Conservation (phyloP, 805 yeast genomes). For the Zygosaccharomyces siamensis region DNA sequence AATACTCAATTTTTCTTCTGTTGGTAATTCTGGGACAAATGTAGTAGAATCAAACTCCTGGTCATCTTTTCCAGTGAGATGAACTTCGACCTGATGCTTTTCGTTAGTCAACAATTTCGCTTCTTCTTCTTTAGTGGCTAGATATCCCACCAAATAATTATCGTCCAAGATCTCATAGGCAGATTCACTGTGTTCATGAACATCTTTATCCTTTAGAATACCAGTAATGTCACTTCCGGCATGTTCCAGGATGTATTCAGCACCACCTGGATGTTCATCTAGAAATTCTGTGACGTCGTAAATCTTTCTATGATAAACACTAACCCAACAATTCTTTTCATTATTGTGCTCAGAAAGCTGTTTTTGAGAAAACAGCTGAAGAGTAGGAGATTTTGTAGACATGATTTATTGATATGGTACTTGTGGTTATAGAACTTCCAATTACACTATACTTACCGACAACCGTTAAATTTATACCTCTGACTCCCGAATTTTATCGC, state of each 20-base stretch:
- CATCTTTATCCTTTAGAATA: constrained; percentile 41
- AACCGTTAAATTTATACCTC: background rate
- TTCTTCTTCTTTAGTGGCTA: constrained; percentile 80
- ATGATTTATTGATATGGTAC: background rate
- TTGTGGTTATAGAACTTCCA: background rate
- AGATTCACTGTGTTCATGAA: constrained; percentile 77
- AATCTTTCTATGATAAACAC: constrained; percentile 71
- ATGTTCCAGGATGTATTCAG: constrained; percentile 63
- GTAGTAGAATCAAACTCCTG: constrained; percentile 47
- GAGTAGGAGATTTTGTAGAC: constrained; percentile 20
- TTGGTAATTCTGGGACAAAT: constrained; percentile 58
- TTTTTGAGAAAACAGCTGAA: constrained; percentile 57
- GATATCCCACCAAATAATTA: constrained; percentile 68
- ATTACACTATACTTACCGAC: background rate
- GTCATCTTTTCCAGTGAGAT: constrained; percentile 36
- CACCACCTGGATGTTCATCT: constrained; percentile 62
- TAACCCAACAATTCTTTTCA: constrained; percentile 67
- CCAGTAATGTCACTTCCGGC: constrained; percentile 81
- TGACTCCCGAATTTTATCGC: background rate
- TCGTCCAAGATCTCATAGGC: constrained; percentile 87
- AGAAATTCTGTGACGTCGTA: constrained; percentile 66
- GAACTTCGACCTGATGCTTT: constrained; percentile 57
- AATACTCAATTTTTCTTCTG: constrained; percentile 65
- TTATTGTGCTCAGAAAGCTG: constrained; percentile 52
- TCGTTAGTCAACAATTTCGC: constrained; percentile 59